Base-by-base conservation (phyloP, 176 grass and related monocot genomes). In the Zoysia japonica region DNA sequence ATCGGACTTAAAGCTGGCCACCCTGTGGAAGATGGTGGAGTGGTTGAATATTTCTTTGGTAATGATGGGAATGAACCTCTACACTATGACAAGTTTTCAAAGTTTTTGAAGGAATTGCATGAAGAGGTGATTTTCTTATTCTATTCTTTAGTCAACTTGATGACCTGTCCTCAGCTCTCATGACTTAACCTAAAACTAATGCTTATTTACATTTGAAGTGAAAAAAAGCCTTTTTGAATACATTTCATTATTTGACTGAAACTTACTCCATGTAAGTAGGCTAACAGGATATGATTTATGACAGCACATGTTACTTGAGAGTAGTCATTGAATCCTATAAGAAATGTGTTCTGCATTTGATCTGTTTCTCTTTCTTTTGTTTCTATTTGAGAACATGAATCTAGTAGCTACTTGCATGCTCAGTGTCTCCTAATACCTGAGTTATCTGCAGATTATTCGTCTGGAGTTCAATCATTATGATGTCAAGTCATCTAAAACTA, bases 381-480 rank as follows among this genome's bases (percentile, higher is more conserved):
- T 71, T 60, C 37, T 41, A 47, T 60, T 4, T 16, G 54, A 28
- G 53, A 35, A 61, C 51, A 40, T 4, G 11, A 1, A 39, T 47
- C 5, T 37, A 64, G 2, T 11, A 39, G 11, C 61, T 64, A 39
- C 11, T 37, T 9, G 28, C 1, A 3, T 62, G 10, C 35, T 39
- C 37, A 45, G 3, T 43, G 37, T 20, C 41, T 82, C 38, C 13
- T 17, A 16, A 11, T 78, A n/a, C 19, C 47, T 61, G 17, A 54
- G 79, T 62, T 84, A 6, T 68, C 37, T 80, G 80, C 75, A 98
- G 95, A 92, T 98, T 61, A 85, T 98, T 91, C 86, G 68, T 59
- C 71, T 95, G 68, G 96, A 98, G 72, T 95, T 98, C 63, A 78
- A 76, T 67, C 96, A 98, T 81, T 98, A 98, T 79, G 96, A 93